Conservation (phyloP, 371 early-diverging fungal genomes). For the Mortierella sp. region DNA sequence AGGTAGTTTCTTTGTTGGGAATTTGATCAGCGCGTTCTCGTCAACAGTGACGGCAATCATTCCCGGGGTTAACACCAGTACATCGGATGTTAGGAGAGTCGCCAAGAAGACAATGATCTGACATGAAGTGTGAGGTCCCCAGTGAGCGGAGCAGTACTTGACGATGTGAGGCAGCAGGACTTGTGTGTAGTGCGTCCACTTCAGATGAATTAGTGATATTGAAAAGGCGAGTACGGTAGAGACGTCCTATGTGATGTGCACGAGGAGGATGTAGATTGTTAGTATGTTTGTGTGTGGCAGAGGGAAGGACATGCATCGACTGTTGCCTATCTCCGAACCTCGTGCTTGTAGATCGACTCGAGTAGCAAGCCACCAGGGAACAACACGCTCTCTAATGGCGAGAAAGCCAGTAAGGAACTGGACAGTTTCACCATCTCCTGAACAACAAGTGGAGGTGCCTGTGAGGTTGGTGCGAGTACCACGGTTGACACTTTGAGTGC, state of each 20-base stretch:
- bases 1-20: slow-evolving; percentile 49
- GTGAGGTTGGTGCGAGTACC: slow-evolving; percentile 33
- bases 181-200: slow-evolving; percentile 76
- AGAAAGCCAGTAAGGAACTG: slow-evolving; percentile 60
- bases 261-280: no score
- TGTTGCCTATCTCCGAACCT: slow-evolving; percentile 19
- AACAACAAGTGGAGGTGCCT: slow-evolving; percentile 43
- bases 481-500: slow-evolving; percentile 44
- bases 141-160: slow-evolving; percentile 61
- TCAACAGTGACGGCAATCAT: slow-evolving; percentile 63
- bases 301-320: neutral
- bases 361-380: slow-evolving; percentile 70
- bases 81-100: slow-evolving; percentile 59
- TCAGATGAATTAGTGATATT: slow-evolving; percentile 69
- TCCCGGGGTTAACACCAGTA: slow-evolving; percentile 57
- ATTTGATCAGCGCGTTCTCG: slow-evolving; percentile 66
- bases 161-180: slow-evolving; percentile 76
- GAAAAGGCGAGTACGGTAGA: slow-evolving; percentile 72
- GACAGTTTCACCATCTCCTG: slow-evolving; percentile 57
- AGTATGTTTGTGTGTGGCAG: neutral
- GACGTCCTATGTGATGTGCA: slow-evolving; percentile 60
- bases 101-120: slow-evolving; percentile 68
- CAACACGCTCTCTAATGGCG: slow-evolving; percentile 68
- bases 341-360: slow-evolving; percentile 62
- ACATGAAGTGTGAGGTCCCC: slow-evolving; percentile 44